phyloP scores from a whole-genome alignment of 305 asterid genomes.

The Fraxinus greggii region DNA sequence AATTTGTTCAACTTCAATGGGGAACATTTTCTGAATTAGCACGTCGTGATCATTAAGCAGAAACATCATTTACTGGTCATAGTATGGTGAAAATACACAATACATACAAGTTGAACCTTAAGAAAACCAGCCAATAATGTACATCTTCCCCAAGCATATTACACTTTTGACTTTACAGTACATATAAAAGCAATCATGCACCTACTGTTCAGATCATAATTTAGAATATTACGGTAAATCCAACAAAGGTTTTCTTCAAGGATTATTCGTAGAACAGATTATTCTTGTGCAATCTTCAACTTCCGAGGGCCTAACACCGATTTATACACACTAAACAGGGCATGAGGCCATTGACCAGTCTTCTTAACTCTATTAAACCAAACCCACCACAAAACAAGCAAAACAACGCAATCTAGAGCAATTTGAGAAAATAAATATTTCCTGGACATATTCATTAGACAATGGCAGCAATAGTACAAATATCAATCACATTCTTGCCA shows the following conservation, averaged over 20 bases:
- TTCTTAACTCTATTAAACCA: neutral
- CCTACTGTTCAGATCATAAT: neutral
- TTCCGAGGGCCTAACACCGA: neutral
- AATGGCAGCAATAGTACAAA: neutral
- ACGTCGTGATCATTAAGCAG: conserved; percentile 12
- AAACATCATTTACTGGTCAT: neutral
- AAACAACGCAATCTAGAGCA: neutral
- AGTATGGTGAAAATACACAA: neutral
- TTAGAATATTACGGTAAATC: neutral
- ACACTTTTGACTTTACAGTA: neutral
- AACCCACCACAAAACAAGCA: neutral
- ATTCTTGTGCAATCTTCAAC: neutral
- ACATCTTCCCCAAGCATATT: neutral
- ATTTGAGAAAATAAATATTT: neutral
- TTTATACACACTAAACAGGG: neutral
- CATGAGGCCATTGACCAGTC: neutral
- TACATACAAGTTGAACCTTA: neutral
- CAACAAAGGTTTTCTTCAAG: neutral
- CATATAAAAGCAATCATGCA: neutral
- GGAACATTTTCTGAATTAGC: neutral
- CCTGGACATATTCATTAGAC: conserved; percentile 6
- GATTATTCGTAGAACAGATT: neutral
- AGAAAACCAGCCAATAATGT: neutral
- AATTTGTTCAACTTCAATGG: neutral
- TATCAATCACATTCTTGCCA: conserved; percentile 3